Conservation (phyloP, 768 basidiomycete species). For the Boletus sp. region DNA sequence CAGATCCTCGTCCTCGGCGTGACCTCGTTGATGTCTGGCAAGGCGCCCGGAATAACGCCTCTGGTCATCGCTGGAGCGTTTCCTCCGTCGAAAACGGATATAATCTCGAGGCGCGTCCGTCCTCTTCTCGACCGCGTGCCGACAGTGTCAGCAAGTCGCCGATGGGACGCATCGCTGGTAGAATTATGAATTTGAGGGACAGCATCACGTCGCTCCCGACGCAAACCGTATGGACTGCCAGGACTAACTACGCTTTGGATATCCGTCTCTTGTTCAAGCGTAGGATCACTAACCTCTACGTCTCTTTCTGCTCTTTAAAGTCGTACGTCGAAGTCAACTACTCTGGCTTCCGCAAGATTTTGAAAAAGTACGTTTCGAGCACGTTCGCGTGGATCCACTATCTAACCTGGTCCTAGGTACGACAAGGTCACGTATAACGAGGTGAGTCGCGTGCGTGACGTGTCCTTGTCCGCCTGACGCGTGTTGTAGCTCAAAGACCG, state of each 20-base stretch:
- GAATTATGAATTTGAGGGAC: conserved; percentile 49
- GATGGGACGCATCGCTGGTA: conserved; percentile 42
- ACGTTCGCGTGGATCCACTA: neutral
- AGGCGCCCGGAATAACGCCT: conserved; percentile 10
- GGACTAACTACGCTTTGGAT: conserved; percentile 78
- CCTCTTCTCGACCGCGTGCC: conserved; percentile 21
- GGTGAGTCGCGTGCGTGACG: conserved; percentile 27
- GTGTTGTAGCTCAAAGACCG: conserved; percentile 61
- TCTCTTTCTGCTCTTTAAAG: conserved; percentile 68
- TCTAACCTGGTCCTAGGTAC: conserved; percentile 50
- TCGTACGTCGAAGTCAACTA: conserved; percentile 91
- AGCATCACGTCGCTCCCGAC: conserved; percentile 43
- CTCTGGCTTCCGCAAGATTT: conserved; percentile 90
- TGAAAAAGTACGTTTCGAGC: conserved; percentile 75
- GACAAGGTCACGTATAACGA: conserved; percentile 88
- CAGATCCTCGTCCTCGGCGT: neutral
- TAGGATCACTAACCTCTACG: conserved; percentile 78
- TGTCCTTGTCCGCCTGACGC: neutral
- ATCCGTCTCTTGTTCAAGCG: conserved; percentile 85
- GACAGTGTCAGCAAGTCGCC: conserved; percentile 33
- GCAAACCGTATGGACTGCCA: conserved; percentile 73
- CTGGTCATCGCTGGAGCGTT: conserved; percentile 37
- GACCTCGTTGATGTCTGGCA: neutral
- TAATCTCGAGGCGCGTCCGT: conserved; percentile 29
- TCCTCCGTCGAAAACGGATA: conserved; percentile 44